phyloP scores from a whole-genome alignment of 768 basidiomycete species.

The Amanita polypyramis region DNA sequence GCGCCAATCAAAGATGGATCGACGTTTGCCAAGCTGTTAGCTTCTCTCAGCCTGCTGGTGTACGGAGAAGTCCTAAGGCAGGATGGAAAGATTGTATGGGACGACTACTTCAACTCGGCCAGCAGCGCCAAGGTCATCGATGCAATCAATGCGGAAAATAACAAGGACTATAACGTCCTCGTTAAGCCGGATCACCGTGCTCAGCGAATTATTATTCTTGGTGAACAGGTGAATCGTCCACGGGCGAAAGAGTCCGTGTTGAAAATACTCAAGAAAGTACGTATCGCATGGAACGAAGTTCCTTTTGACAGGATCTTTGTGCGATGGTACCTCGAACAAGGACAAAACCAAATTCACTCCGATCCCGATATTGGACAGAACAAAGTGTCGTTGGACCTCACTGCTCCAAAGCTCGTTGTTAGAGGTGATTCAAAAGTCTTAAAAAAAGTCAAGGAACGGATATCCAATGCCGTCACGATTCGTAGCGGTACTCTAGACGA shows the following conservation, averaged over 20 bases:
- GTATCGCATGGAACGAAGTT: constrained; percentile 22
- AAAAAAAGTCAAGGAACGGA: constrained; percentile 16
- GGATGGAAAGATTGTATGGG: constrained; percentile 29
- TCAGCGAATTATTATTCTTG: constrained; percentile 29
- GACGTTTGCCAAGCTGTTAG: constrained; percentile 25
- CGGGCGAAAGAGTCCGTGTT: constrained; percentile 21
- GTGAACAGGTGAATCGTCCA: constrained; percentile 19
- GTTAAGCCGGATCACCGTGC: constrained; percentile 24
- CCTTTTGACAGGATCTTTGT: constrained; percentile 23
- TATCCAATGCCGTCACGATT: constrained; percentile 15
- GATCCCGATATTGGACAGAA: constrained; percentile 25
- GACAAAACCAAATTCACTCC: constrained; percentile 26
- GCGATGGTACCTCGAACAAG: constrained; percentile 26
- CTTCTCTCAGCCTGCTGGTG: constrained; percentile 25
- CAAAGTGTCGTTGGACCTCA: constrained; percentile 33
- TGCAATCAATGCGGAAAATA: constrained; percentile 22
- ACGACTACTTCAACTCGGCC: constrained; percentile 34
- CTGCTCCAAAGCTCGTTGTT: constrained; percentile 29
- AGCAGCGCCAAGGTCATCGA: constrained; percentile 28
- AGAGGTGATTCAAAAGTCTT: constrained; percentile 25
- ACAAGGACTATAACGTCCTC: constrained; percentile 23
- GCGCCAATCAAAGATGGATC: constrained; percentile 21
- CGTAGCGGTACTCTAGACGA: constrained; percentile 1
- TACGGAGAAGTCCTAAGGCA: constrained; percentile 26
- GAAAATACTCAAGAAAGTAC: constrained; percentile 31